Evolutionary conservation across 352 stramenopile species (phyloP).

Genomic region (Phytophthora hybrid): DNA sequence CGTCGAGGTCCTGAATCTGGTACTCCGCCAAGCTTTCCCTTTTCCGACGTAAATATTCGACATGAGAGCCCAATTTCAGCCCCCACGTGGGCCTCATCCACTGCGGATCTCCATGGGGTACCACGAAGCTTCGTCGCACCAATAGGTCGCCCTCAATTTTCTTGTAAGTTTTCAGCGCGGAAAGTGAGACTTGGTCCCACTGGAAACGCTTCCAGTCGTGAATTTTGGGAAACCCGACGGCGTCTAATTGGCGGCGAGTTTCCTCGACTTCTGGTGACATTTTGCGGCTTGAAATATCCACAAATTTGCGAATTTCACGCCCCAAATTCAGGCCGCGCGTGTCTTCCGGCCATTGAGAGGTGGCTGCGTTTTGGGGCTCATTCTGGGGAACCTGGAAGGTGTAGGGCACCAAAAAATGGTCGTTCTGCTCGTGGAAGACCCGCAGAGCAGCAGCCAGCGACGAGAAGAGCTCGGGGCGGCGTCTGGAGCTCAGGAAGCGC

Average conservation of each 20-base stretch:
- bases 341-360: constrained; percentile 46
- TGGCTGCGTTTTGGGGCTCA: background rate
- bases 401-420: constrained; percentile 56
- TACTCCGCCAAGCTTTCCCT: constrained; percentile 29
- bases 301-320: constrained; percentile 40
- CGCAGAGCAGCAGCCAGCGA: constrained; percentile 39
- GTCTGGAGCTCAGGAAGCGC: constrained; percentile 37
- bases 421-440: constrained; percentile 48
- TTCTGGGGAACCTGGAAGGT: constrained; percentile 45
- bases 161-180: constrained; percentile 48
- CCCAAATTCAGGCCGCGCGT: constrained; percentile 53
- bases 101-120: constrained; percentile 31
- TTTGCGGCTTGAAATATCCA: constrained; percentile 16
- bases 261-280: background rate
- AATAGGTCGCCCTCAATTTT: constrained; percentile 44
- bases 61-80: constrained; percentile 46
- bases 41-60: constrained; percentile 46
- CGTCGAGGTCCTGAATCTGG: constrained; percentile 45
- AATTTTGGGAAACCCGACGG: constrained; percentile 42
- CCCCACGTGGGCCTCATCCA: constrained; percentile 53
- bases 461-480: constrained; percentile 15
- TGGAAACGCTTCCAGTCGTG: constrained; percentile 56
- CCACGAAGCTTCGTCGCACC: constrained; percentile 49
- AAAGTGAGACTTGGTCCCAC: constrained; percentile 41
- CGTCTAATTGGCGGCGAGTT: constrained; percentile 35